A percentile compares a stretch with the other conserved stretches of the same genome.
Conservation (phyloP, 78 protist species). For the Dictyostelium brefeldianum region DNA sequence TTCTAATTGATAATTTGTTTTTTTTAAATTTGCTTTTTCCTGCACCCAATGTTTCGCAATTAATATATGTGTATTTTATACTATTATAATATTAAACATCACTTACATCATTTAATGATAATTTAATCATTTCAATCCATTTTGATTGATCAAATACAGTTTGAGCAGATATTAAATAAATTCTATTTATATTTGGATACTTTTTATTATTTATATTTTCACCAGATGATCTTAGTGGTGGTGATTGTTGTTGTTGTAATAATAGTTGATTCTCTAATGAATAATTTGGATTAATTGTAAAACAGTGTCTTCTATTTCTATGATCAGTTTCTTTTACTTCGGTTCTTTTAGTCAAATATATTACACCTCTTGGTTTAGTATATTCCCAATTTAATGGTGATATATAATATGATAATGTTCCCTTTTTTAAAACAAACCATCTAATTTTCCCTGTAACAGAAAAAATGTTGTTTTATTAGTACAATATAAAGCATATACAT, state of each 20-base stretch:
- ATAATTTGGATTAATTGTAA: slow-evolving; percentile 42
- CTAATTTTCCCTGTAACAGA: slow-evolving; percentile 70
- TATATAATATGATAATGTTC: slow-evolving; percentile 38
- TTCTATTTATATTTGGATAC: background rate
- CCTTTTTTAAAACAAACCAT: slow-evolving; percentile 66
- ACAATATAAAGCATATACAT: no score
- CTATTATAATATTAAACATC: background rate
- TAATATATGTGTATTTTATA: background rate
- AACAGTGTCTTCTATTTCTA: slow-evolving; percentile 61
- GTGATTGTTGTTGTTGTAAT: slow-evolving; percentile 10
- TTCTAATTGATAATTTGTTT: slow-evolving; percentile 20
- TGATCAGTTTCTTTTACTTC: slow-evolving; percentile 39
- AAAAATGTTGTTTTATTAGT: no score
- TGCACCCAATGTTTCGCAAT: background rate
- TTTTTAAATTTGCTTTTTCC: background rate
- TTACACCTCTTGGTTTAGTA: slow-evolving; percentile 28
- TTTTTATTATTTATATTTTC: background rate
- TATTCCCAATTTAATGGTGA: slow-evolving; percentile 66
- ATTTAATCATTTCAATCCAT: slow-evolving; percentile 65
- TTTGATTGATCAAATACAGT: slow-evolving; percentile 61
- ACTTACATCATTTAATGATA: background rate
- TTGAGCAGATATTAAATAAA: slow-evolving; percentile 60
- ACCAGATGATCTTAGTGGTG: background rate
- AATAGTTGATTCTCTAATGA: background rate
- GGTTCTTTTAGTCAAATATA: slow-evolving; percentile 16